These are phyloP conservation scores for Triticum urartu DNA, from an alignment of 176 grass and related monocot species.

Conservation along the genomic window DNA sequence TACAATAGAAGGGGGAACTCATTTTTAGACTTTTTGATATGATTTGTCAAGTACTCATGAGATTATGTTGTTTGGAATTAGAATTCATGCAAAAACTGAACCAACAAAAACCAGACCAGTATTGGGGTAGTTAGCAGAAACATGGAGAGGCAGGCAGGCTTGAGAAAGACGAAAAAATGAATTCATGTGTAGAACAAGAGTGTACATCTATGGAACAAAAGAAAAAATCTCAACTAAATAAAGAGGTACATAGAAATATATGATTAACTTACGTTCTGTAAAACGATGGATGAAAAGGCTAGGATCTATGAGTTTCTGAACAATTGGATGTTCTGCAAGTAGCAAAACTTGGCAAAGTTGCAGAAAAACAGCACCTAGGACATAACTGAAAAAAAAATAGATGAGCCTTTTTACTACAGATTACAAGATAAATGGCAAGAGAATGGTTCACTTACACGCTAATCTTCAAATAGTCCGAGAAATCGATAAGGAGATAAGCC, in stretches of 20 bases:
- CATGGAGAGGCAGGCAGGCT: neutral
- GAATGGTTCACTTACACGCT: slow-evolving; percentile 65
- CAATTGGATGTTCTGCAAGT: slow-evolving; percentile 70
- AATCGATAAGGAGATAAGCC: slow-evolving; percentile 93
- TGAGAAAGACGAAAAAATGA: neutral
- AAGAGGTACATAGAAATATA: slow-evolving; percentile 3
- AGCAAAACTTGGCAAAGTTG: slow-evolving; percentile 89
- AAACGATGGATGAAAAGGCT: slow-evolving; percentile 98
- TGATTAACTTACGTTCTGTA: slow-evolving; percentile 75
- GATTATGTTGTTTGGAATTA: slow-evolving; percentile 6
- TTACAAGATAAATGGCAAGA: slow-evolving; percentile 16
- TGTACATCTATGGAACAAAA: neutral
- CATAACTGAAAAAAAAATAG: slow-evolving; percentile 68
- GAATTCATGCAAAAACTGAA: neutral
- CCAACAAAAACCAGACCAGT: neutral
- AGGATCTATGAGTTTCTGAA: slow-evolving; percentile 86
- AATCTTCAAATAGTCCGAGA: slow-evolving; percentile 81
- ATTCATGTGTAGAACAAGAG: neutral
- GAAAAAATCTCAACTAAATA: slow-evolving; percentile 15
- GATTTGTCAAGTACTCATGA: neutral
- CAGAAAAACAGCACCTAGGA: slow-evolving; percentile 92
- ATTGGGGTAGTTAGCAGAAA: neutral
- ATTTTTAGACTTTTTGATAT: neutral
- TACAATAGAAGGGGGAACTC: neutral
- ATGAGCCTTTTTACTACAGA: slow-evolving; percentile 26